Evolutionary conservation across 495 filamentous ascomycete species (phyloP).

Genomic region (Penicillium paxilli): DNA sequence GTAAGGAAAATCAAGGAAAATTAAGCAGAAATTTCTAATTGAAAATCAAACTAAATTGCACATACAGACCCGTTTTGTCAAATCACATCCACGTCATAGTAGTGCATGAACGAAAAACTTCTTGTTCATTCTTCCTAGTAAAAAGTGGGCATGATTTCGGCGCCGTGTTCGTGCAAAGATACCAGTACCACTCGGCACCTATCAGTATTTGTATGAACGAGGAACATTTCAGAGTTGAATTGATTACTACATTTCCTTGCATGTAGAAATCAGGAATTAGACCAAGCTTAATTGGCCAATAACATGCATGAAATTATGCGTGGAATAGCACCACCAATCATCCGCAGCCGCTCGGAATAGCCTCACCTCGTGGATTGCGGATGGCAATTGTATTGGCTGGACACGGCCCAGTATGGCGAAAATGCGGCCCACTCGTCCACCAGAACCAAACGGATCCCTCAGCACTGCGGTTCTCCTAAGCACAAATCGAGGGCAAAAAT

Average conservation of each 20-base stretch:
- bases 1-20: no score
- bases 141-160: no score
- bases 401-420: conserved; percentile 7
- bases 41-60: no score
- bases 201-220: no score
- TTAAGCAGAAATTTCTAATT: no score
- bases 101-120: no score
- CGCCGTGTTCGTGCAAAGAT: no score
- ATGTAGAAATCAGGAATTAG: not conserved
- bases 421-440: conserved; percentile 16
- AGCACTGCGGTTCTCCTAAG: conserved; percentile 1
- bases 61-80: no score
- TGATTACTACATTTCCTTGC: not conserved
- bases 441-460: conserved; percentile 7
- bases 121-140: no score
- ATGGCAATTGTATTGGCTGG: conserved; percentile 11
- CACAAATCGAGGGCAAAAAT: conserved; percentile 5
- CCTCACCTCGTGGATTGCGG: conserved; percentile 20
- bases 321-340: conserved; percentile 17
- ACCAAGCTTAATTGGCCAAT: not conserved
- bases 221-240: no score
- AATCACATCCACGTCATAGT: no score
- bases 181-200: no score
- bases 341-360: conserved; percentile 21
- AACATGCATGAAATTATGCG: not conserved